Base-by-base conservation (phyloP, 2,329 filamentous ascomycete species). In the Elsinoe ampelina region DNA sequence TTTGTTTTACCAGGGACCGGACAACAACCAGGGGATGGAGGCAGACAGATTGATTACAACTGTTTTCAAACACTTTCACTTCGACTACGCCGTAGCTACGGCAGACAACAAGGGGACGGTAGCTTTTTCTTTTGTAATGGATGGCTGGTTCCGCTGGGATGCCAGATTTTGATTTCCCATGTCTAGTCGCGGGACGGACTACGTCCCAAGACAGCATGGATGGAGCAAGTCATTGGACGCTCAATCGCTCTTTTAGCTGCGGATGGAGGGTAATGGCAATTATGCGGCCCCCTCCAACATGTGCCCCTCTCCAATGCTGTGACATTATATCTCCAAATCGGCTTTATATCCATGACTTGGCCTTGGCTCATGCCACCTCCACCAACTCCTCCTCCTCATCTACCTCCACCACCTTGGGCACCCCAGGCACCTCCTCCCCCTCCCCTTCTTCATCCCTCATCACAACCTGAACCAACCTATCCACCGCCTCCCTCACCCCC, bases 391-490 rank as follows among this genome's bases (percentile, higher is more conserved):
- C 62, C 62, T 70, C 67, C 43, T 71, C 68, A 57, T 70, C 68
- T 30, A 65, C 66, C 39, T 65, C 66, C 62, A 63, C 60, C 56
- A 74, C 68, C 57, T 78, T 75, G 58, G 74, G 69, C 50, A 74
- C 67, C 59, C 68, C 68, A 48, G 73, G 71, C 57, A 67, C 63
- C 39, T 70, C 69, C 13, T 73, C 73, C 51, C 77, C 79, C 48
- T 78, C 80, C 5, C 73, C 75, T 62, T 79, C 84, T 68, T 93
- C 90, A 43, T 90, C 88, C 57, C 88, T 78, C 83, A 90, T 89
- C 59, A 95, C 69, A 5, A 95, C 83, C 68, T 98, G 89, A 47
- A 98, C 93, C 54, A 97, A 68, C 57, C 93, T 80, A 70, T 97
- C 93, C 65, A 88, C 95, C 0, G 84, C 87, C 63, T 95, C 91